Evolutionary conservation across 345 rosid genomes (phyloP).

Genomic region (Arabis hirsuta): DNA sequence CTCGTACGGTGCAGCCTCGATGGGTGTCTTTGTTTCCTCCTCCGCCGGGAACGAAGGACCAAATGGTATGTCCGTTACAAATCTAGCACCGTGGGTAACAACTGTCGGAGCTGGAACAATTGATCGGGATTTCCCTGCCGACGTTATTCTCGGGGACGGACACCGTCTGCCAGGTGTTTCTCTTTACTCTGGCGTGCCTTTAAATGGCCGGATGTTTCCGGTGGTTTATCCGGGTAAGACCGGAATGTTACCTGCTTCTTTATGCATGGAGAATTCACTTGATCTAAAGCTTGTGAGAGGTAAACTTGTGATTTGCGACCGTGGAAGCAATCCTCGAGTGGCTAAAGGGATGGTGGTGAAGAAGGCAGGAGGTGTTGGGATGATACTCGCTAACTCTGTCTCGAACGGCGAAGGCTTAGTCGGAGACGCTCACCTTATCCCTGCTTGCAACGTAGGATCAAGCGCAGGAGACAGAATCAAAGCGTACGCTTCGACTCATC

Average conservation of each 20-base stretch:
- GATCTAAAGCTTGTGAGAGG: constrained; percentile 62
- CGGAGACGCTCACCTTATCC: constrained; percentile 74
- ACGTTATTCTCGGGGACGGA: constrained; percentile 60
- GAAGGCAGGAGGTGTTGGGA: constrained; percentile 77
- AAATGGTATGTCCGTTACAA: constrained; percentile 68
- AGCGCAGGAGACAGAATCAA: constrained; percentile 63
- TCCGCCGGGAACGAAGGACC: constrained; percentile 84
- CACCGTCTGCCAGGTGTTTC: constrained; percentile 63
- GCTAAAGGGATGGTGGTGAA: constrained; percentile 82
- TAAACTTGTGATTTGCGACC: constrained; percentile 71
- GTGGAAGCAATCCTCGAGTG: constrained; percentile 73
- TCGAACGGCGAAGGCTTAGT: constrained; percentile 81
- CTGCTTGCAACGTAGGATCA: constrained; percentile 68
- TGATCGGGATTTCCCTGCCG: constrained; percentile 73
- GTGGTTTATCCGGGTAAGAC: constrained; percentile 70
- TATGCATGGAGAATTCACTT: constrained; percentile 76
- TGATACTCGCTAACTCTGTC: constrained; percentile 73
- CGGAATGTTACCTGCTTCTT: constrained; percentile 56
- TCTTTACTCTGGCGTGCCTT: constrained; percentile 55
- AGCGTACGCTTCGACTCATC: constrained; percentile 47
- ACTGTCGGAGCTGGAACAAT: constrained; percentile 76
- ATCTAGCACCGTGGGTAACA: constrained; percentile 70
- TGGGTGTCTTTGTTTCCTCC: constrained; percentile 22
- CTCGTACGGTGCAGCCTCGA: constrained; percentile 44
- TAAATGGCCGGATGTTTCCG: constrained; percentile 62